Evolutionary conservation across 129 eudicot genomes (phyloP).

Genomic region (Pulicaria dysenterica): DNA sequence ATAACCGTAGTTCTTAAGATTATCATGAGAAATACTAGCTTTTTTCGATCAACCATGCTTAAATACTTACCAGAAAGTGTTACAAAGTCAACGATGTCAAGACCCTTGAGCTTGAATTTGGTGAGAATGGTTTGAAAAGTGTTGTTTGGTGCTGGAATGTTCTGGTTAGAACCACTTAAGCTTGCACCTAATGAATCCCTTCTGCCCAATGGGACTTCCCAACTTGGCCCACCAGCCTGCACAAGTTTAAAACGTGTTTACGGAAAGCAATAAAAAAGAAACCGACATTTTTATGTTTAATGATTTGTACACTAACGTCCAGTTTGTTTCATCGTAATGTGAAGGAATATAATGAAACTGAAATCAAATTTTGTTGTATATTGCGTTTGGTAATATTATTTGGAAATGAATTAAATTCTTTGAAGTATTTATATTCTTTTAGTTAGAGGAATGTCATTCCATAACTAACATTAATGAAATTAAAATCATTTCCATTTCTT

Average conservation of each 20-base stretch:
- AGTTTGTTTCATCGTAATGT: no score
- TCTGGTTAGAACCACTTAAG: conserved; percentile 55
- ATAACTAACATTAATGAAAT: no score
- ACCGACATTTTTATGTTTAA: neutral
- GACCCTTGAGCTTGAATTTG: conserved; percentile 53
- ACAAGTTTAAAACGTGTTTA: conserved; percentile 20
- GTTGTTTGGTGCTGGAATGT: conserved; percentile 62
- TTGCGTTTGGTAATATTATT: no score
- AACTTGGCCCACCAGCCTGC: conserved; percentile 56
- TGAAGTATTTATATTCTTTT: no score
- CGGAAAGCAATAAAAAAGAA: neutral
- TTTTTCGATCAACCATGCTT: neutral
- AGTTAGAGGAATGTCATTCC: no score
- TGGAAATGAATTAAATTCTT: no score
- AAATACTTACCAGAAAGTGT: conserved; percentile 35
- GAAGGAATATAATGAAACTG: no score
- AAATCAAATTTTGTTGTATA: no score
- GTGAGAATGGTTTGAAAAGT: conserved; percentile 58
- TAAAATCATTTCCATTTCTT: no score
- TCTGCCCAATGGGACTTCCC: conserved; percentile 60
- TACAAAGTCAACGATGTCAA: conserved; percentile 49
- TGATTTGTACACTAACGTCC: neutral
- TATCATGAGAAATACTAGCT: neutral
- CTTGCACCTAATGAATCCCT: conserved; percentile 55
- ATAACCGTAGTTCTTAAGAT: neutral